Evolutionary conservation across 208 protist genomes (phyloP).

Genomic region (Strigomonas culicis): DNA sequence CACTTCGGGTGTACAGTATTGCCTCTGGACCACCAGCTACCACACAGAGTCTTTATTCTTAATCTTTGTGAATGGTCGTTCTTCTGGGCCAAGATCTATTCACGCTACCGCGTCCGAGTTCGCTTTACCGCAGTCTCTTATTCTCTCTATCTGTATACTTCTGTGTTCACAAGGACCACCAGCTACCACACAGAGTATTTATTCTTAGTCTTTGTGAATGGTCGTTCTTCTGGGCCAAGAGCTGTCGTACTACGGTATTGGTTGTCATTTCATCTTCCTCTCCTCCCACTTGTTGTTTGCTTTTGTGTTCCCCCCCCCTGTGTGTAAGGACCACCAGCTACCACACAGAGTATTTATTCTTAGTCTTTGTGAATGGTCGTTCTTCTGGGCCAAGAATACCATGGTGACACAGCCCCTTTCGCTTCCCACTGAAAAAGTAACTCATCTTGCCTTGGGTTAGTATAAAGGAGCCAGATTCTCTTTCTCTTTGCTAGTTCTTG

Average conservation of each 20-base stretch:
- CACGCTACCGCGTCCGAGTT: not conserved
- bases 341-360: conserved; percentile 33
- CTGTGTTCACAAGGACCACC: conserved; percentile 13
- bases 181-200: conserved; percentile 43
- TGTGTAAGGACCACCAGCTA: conserved; percentile 28
- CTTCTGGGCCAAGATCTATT: conserved; percentile 36
- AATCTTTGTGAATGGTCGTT: conserved; percentile 36
- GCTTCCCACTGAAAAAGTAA: conserved; percentile 24
- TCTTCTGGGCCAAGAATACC: conserved; percentile 35
- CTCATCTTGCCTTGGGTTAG: conserved; percentile 27
- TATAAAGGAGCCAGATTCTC: conserved; percentile 34
- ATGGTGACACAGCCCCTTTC: conserved; percentile 33
- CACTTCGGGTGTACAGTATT: not conserved
- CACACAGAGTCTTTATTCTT: conserved; percentile 33
- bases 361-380: conserved; percentile 34
- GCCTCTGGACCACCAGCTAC: conserved; percentile 26
- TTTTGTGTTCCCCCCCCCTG: not conserved
- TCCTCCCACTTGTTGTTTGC: not conserved
- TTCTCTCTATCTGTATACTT: not conserved
- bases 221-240: conserved; percentile 45
- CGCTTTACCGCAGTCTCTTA: not conserved
- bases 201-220: conserved; percentile 26
- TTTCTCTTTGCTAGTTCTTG: conserved; percentile 7
- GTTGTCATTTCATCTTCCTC: not conserved
- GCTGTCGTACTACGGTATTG: too few species aligned